Conservation (phyloP, 768 basidiomycete genomes). For the Imleria badia region DNA sequence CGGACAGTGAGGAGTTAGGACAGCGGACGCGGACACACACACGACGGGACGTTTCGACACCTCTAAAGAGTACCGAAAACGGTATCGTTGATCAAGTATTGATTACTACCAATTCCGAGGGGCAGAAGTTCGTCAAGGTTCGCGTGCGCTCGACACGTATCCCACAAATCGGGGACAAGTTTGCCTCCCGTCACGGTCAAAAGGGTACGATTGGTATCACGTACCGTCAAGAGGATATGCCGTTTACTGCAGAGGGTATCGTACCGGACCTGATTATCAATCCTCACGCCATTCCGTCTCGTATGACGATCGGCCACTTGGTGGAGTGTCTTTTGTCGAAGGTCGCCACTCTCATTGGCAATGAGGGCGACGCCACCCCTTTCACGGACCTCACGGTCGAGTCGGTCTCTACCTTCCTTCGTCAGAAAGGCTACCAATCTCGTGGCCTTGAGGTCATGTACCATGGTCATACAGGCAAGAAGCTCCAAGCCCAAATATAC, state of each 20-base stretch:
- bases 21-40: slow-evolving; percentile 93
- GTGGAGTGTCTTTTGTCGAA: slow-evolving; percentile 98
- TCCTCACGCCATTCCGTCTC: slow-evolving; percentile 98
- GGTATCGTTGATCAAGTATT: slow-evolving; percentile 98
- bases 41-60: slow-evolving; percentile 94
- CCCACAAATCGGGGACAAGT: slow-evolving; percentile 98
- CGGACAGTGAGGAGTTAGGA: slow-evolving; percentile 96
- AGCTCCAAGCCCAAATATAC: slow-evolving; percentile 97
- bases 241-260: slow-evolving; percentile 95
- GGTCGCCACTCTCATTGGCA: slow-evolving; percentile 92
- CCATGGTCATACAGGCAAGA: slow-evolving; percentile 97
- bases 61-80: slow-evolving; percentile 96
- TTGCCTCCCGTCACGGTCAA: slow-evolving; percentile 98
- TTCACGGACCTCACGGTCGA: slow-evolving; percentile 99
- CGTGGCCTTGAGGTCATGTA: slow-evolving; percentile 98
- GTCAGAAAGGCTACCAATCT: slow-evolving; percentile 91
- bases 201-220: slow-evolving; percentile 99
- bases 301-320: slow-evolving; percentile 99
- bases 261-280: slow-evolving; percentile 98
- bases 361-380: slow-evolving; percentile 97
- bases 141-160: slow-evolving; percentile 94
- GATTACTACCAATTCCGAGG: slow-evolving; percentile 94
- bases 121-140: slow-evolving; percentile 98
- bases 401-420: slow-evolving; percentile 89
- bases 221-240: slow-evolving; percentile 99